A percentile compares a stretch with the other conserved stretches of the same genome.
phyloP scores from a whole-genome alignment of 202 grass and related monocot genomes.

The Bolboschoenoplectus hybrid region DNA sequence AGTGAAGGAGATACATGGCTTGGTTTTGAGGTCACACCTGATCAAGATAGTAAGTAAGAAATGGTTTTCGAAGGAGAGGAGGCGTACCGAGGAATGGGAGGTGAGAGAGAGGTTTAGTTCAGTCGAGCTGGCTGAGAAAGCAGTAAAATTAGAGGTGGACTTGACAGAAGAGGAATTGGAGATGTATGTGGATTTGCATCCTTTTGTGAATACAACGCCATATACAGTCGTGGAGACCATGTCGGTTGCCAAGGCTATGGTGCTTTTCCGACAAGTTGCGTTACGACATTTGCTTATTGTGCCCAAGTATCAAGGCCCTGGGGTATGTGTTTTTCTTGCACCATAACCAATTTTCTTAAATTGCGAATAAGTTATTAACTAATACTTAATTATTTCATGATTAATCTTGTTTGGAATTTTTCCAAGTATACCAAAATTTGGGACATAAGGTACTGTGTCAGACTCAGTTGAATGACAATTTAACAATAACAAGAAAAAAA shows the following conservation, averaged over 20 bases:
- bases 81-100: constrained; percentile 73
- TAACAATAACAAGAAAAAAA: not conserved
- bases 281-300: constrained; percentile 90
- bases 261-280: constrained; percentile 76
- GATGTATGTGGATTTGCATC: constrained; percentile 86
- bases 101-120: constrained; percentile 70
- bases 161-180: constrained; percentile 71
- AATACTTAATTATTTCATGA: not conserved
- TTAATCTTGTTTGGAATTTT: not conserved
- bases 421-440: not conserved
- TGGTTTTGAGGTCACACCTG: constrained; percentile 74
- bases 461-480: not conserved
- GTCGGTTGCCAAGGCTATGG: constrained; percentile 87
- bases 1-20: constrained; percentile 68
- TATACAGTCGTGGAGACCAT: constrained; percentile 98
- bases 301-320: constrained; percentile 79
- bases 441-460: not conserved
- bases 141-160: constrained; percentile 38
- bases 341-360: constrained; percentile 3
- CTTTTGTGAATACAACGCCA: constrained; percentile 81
- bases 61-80: constrained; percentile 71
- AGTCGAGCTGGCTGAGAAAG: constrained; percentile 68
- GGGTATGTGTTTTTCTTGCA: constrained; percentile 43
- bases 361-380: not conserved
- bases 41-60: constrained; percentile 66